phyloP scores from a whole-genome alignment of 1,284 basidiomycete genomes.

The Ustilago nuda region DNA sequence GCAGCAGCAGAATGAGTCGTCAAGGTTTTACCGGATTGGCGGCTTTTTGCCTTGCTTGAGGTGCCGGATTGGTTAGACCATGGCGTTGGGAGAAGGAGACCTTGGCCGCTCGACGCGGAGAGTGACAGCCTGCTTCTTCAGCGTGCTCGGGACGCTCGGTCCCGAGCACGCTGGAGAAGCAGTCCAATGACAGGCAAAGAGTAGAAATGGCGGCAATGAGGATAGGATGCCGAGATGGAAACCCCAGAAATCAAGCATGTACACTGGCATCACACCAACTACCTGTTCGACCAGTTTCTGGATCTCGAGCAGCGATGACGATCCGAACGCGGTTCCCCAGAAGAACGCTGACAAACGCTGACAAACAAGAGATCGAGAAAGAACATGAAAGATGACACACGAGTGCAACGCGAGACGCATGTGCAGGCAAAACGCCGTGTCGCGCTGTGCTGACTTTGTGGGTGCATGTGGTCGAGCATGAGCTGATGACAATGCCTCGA shows the following conservation, averaged over 20 bases:
- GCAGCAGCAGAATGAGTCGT: neutral
- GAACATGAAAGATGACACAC: conserved; percentile 4
- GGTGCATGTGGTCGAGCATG: neutral
- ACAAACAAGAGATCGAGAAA: conserved; percentile 16
- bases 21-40: conserved; percentile 29
- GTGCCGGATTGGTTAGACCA: conserved; percentile 17
- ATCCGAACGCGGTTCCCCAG: neutral
- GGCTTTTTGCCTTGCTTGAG: conserved; percentile 6
- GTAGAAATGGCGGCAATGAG: neutral
- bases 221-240: conserved; percentile 17
- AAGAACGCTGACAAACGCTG: conserved; percentile 37
- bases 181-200: neutral
- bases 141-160: conserved; percentile 7
- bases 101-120: neutral
- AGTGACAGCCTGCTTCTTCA: no score
- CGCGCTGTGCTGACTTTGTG: conserved; percentile 1
- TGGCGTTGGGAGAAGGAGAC: neutral
- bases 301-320: conserved; percentile 9
- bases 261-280: conserved; percentile 10
- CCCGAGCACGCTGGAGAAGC: conserved; percentile 2
- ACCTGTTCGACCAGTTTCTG: neutral
- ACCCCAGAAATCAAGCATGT: conserved; percentile 19
- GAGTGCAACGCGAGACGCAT: conserved; percentile 22
- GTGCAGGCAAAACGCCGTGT: conserved; percentile 2
- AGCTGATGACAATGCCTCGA: neutral